These are phyloP conservation scores for Diaporthe helianthi DNA, from an alignment of 2,329 filamentous ascomycete species.

Conservation along the genomic window DNA sequence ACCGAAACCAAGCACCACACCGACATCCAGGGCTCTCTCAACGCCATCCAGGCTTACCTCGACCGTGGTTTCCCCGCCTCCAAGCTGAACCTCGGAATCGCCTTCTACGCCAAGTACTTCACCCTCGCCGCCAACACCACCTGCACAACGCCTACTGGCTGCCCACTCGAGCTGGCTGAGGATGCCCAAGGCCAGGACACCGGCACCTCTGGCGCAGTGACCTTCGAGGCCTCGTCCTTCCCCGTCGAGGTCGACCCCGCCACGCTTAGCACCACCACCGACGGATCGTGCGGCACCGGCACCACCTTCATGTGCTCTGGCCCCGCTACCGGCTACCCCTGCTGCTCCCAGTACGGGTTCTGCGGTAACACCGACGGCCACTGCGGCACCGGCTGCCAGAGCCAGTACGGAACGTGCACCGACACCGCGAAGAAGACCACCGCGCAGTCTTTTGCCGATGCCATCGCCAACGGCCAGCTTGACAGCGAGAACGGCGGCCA, in stretches of 20 bases:
- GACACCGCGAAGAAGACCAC: conserved; percentile 22
- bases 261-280: conserved; percentile 34
- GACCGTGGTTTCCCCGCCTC: conserved; percentile 56
- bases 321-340: conserved; percentile 24
- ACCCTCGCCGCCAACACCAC: conserved; percentile 53
- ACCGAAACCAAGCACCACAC: conserved; percentile 69
- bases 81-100: conserved; percentile 69
- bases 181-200: conserved; percentile 63
- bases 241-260: conserved; percentile 13
- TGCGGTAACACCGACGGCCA: conserved; percentile 35
- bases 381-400: conserved; percentile 39
- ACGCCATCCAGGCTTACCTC: conserved; percentile 66
- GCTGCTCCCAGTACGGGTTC: conserved; percentile 32
- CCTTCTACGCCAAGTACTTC: conserved; percentile 74
- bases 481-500: conserved; percentile 59
- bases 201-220: conserved; percentile 58
- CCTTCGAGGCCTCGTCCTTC: conserved; percentile 48
- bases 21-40: conserved; percentile 62
- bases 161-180: conserved; percentile 63
- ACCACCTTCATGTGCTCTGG: conserved; percentile 35
- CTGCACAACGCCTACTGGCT: conserved; percentile 55
- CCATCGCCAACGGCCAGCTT: conserved; percentile 49
- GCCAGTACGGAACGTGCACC: conserved; percentile 36
- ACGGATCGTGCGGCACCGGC: conserved; percentile 37
- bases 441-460: conserved; percentile 49